These are phyloP conservation scores for Millerozyma miso DNA, from an alignment of 805 yeast species.

Conservation along the genomic window DNA sequence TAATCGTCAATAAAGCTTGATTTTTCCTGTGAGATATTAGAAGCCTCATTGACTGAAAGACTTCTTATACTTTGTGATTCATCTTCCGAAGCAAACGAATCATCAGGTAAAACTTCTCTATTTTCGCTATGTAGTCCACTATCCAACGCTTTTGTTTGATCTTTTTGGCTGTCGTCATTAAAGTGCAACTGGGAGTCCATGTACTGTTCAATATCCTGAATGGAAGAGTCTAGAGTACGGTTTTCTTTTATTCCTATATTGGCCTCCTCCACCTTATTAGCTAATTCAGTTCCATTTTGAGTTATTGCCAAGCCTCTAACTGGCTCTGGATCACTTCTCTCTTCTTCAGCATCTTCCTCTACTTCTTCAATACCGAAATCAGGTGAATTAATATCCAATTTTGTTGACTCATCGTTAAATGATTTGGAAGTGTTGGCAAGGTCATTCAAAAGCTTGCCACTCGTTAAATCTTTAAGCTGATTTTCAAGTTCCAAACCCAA, in stretches of 20 bases:
- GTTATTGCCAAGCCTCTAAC: slow-evolving; percentile 7
- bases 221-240: slow-evolving; percentile 26
- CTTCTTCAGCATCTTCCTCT: slow-evolving; percentile 24
- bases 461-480: slow-evolving; percentile 8
- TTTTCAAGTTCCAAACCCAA: slow-evolving; percentile 21
- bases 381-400: slow-evolving; percentile 9
- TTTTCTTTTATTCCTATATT: not conserved
- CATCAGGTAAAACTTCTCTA: slow-evolving; percentile 9
- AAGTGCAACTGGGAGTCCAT: slow-evolving; percentile 31
- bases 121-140: not conserved
- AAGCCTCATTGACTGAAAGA: not conserved
- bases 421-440: slow-evolving; percentile 1
- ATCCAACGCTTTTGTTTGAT: not conserved
- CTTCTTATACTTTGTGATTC: not conserved
- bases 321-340: slow-evolving; percentile 4
- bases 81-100: slow-evolving; percentile 2
- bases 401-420: slow-evolving; percentile 4
- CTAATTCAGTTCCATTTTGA: not conserved
- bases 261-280: not conserved
- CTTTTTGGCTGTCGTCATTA: slow-evolving; percentile 4
- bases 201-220: slow-evolving; percentile 37
- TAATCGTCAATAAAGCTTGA: slow-evolving; percentile 5
- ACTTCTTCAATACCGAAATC: slow-evolving; percentile 38
- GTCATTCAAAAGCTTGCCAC: slow-evolving; percentile 2
- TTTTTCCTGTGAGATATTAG: not conserved